Evolutionary conservation across 23 red algal genomes (phyloP), one percentile per base, ranked within the genome.

Genomic region (Cyanidiococcus yangmingshanensis): DNA sequence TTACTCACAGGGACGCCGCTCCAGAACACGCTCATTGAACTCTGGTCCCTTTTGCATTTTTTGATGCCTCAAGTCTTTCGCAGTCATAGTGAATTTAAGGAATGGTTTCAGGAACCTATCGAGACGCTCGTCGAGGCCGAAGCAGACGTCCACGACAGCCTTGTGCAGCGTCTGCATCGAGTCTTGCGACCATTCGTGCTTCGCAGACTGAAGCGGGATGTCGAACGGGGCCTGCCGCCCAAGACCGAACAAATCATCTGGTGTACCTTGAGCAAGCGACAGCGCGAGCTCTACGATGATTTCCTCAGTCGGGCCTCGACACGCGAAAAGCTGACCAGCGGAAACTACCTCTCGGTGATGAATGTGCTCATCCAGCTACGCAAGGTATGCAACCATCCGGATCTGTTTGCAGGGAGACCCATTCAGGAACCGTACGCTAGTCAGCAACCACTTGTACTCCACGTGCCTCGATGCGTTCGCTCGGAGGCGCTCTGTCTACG

Each of bases 361-460:
- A 97, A 90, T 38, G 77, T 97, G 59, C 77, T 97, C 68, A 88
- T 97, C 84, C 93, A 97, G 77, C 79, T 97, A 59, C 87, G 93
- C 58, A 97, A 97, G 75, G 93, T 97, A 25, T 97, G 93, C 59
- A 97, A 97, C 67, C 93, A 97, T 68, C 93, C 93, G 0, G 88
- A 91, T 67, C 58, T 97, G 30, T 97, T 97, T 76, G 88, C 90
- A 76, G 85, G 85, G 37, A 84, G 90, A 58, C 85, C 79, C 34
- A 97, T 90, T 39, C 40, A 82, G 1, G 82, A 79, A 1, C 88
- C 87, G 31, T 81, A 32, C 58, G 59, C 39, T 35, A 81, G 38
- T 34, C 39, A 25, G 38, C 38, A 1, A 30, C 21, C 37, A 30
- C 54, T 58, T 34, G 67, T 41, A 54, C 38, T 71, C 39, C 40